Evolutionary conservation across 2,329 filamentous ascomycete genomes (phyloP), one percentile per base, ranked within the genome.

Genomic region (Verticillium isaacii): DNA sequence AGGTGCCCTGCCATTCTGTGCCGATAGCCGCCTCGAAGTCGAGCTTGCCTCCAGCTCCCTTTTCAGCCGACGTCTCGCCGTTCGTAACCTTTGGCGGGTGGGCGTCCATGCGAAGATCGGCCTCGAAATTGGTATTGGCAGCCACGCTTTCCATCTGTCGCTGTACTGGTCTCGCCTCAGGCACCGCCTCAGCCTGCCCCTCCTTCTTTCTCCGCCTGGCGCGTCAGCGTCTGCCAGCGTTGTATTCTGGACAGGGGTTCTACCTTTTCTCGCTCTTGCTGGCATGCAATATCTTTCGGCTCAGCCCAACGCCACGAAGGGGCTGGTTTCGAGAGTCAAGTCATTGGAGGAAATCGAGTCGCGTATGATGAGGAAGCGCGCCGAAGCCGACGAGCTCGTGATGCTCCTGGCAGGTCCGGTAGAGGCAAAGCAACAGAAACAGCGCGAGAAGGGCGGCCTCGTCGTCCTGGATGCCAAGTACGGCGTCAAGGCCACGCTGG

Each of bases 401-500:
- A 72, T 73, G n/a, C 68, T 82, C 45, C 73, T 82, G 39, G 73
- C 75, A 1, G 70, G 73, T 6, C 73, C 75, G 1, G 75, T 81
- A 8, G 73, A 76, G 56, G 70, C 70, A 1, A 70, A 72, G 5
- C 78, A 80, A 68, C 69, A 69, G n/a, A 62, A 61, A 12, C 70
- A 74, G 66, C 70, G 72, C 0, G 70, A 75, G 57, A 69, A 70
- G 3, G 74, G 76, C 29, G 77, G 77, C 1, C 73, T 84, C n/a
- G 76, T 81, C 14, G 76, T 84, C n/a, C 61, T 81, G 58, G 77
- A 75, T 62, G 81, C 81, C 60, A 81, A 78, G 66, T 83, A 79
- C 62, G 80, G 81, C 25, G 73, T 79, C 17, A 70, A 69, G 41
- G 59, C 34, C 12, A 25, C 36, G 56, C 34, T 23, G 14, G 71